Base-by-base conservation (phyloP, 1,139 yeast genomes). In the Diutina sp. region DNA sequence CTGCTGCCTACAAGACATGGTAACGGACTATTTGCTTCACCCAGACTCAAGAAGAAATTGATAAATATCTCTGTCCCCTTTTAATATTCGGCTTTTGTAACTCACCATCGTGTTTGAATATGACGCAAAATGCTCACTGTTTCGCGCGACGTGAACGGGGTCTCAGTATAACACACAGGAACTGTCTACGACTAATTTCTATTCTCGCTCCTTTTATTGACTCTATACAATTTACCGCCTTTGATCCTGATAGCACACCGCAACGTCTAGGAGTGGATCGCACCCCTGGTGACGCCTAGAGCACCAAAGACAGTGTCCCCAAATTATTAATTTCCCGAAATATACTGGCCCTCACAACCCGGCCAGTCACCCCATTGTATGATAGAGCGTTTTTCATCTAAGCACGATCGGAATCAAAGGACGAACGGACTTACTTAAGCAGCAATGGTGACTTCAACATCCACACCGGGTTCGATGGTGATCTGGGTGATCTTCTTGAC, bases 401-500 rank as follows among this genome's bases (percentile, higher is more conserved):
- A 47, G 51, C 38, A n/a, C 32, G 55, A 45, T 50, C 30, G 41
- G 45, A 28, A 55, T 47, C 41, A 56, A 38, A 56, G 51, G 56
- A 51, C 55, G 55, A 29, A 55, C 46, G 55, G 28, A 35, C 41
- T 35, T 61, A 62, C 62, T 67, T 67, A 67, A 60, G 69, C 69
- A 60, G 69, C 70, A 58, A 67, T 64, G 64, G 70, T 67, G 62
- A 67, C 70, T 62, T 67, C 69, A 55, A 67, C 68, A 64, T 67
- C 70, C 65, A 67, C 70, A 66, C 70, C 70, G 45, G 85, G 85
- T 76, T 80, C 84, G 71, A 86, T 83, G 79, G 88, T 83, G 82
- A 85, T 83, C 77, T 91, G 93, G 71, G 99, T 91, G 81, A 93
- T 90, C 82, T 87, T 88, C 87, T 88, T 90, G 78, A 95, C 96